phyloP scores from a whole-genome alignment of 2,329 filamentous ascomycete species.

The Aspergillus caelatus region DNA sequence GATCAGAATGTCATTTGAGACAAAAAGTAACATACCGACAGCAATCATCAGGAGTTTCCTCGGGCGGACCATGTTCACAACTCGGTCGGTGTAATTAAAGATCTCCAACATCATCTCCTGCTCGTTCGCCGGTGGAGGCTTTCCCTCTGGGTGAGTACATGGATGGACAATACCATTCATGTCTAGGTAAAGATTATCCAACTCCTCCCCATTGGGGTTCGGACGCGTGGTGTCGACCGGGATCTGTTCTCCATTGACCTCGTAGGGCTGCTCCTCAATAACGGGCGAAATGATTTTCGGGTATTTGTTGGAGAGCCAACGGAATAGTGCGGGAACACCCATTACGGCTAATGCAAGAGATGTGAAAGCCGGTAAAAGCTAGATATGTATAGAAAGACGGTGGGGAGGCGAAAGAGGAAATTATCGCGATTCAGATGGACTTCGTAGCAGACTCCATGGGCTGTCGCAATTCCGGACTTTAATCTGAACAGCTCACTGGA shows the following conservation, averaged over 20 bases:
- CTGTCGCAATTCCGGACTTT: slow-evolving; percentile 12
- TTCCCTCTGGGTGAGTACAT: slow-evolving; percentile 95
- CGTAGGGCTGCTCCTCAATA: slow-evolving; percentile 78
- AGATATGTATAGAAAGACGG: slow-evolving; percentile 5
- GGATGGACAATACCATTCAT: slow-evolving; percentile 99
- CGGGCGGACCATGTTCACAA: slow-evolving; percentile 97
- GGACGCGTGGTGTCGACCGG: slow-evolving; percentile 81
- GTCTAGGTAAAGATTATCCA: slow-evolving; percentile 96
- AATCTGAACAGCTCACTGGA: slow-evolving; percentile 4
- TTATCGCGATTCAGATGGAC: slow-evolving; percentile 11
- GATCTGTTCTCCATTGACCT: slow-evolving; percentile 80
- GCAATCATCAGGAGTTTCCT: slow-evolving; percentile 97
- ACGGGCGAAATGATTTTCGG: slow-evolving; percentile 96
- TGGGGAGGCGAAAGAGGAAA: background rate
- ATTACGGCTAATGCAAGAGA: slow-evolving; percentile 52
- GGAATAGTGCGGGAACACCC: slow-evolving; percentile 93
- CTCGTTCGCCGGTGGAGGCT: slow-evolving; percentile 86
- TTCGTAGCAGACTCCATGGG: slow-evolving; percentile 21
- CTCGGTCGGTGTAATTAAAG: slow-evolving; percentile 97
- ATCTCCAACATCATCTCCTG: slow-evolving; percentile 99
- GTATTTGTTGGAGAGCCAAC: slow-evolving; percentile 96
- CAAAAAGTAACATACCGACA: slow-evolving; percentile 62
- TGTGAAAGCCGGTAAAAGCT: slow-evolving; percentile 7
- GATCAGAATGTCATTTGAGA: background rate
- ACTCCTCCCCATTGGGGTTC: slow-evolving; percentile 97